Percentiles rank a stretch among this genome's conserved stretches.
Conservation (phyloP, 257 asterid genomes). For the Solanum virginianum region DNA sequence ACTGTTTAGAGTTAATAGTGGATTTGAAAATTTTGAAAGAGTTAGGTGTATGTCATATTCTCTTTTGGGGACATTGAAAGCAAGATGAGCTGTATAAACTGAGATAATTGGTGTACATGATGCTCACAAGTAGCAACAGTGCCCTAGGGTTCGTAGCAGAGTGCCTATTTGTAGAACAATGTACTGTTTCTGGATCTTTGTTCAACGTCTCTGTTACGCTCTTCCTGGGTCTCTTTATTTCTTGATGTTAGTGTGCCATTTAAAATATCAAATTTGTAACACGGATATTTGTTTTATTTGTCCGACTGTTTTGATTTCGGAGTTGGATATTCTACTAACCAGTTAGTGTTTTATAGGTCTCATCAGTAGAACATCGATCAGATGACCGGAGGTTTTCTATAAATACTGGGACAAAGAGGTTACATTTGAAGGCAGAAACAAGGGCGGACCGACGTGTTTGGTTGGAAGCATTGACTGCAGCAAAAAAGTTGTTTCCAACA, state of each 20-base stretch:
- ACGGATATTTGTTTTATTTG: neutral
- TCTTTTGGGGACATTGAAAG: neutral
- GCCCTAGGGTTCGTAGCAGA: neutral
- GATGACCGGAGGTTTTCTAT: constrained; percentile 18
- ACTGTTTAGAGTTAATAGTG: neutral
- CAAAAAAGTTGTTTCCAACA: constrained; percentile 5
- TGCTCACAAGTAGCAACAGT: neutral
- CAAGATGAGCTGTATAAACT: neutral
- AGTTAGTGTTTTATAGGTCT: constrained; percentile 1
- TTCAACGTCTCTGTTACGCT: neutral
- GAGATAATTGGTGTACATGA: neutral
- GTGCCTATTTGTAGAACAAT: neutral
- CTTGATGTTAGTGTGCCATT: neutral
- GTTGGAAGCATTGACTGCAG: constrained; percentile 13
- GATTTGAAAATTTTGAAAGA: neutral
- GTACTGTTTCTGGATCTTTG: neutral
- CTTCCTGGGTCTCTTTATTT: neutral
- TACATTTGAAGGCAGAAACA: constrained; percentile 17
- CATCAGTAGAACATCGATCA: constrained; percentile 12
- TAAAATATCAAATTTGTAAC: neutral
- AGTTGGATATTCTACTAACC: neutral
- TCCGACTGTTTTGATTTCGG: neutral
- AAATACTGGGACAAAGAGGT: constrained; percentile 9
- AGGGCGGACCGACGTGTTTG: constrained; percentile 7
- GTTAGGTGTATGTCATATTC: neutral